Percentiles rank a stretch among this genome's conserved stretches.
phyloP scores from a whole-genome alignment of 495 filamentous ascomycete genomes.

The Ascobolus immersus region DNA sequence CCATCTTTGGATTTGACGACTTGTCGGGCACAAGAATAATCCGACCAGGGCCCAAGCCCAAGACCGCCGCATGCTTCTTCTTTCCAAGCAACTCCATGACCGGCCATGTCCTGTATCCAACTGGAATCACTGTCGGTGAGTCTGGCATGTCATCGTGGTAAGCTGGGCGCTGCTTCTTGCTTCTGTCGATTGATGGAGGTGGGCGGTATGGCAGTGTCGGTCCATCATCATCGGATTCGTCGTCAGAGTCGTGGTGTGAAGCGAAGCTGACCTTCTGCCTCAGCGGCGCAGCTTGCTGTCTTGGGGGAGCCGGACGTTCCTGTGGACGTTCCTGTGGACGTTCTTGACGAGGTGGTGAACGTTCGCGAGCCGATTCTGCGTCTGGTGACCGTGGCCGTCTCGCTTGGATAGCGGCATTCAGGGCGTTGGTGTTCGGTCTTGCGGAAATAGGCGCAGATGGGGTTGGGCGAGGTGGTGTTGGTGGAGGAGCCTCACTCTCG shows the following conservation, averaged over 20 bases:
- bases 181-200: no score
- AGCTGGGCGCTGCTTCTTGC: background rate
- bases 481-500: conserved; percentile 6
- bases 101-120: conserved; percentile 15
- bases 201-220: conserved; percentile 6
- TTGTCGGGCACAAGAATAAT: conserved; percentile 81
- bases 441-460: no score
- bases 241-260: conserved; percentile 12
- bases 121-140: conserved; percentile 13
- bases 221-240: conserved; percentile 13
- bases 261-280: no score
- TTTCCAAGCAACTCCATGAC: conserved; percentile 85
- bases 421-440: conserved; percentile 8
- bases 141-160: background rate
- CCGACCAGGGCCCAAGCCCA: conserved; percentile 43
- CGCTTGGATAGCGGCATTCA: no score
- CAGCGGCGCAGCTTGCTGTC: background rate
- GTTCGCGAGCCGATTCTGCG: conserved; percentile 8
- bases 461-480: conserved; percentile 10
- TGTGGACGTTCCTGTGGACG: conserved; percentile 5
- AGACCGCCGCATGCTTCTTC: conserved; percentile 88
- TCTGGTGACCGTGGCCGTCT: conserved; percentile 16
- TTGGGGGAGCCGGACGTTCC: background rate
- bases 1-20: conserved; percentile 41
- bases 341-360: conserved; percentile 6